phyloP scores from a whole-genome alignment of 2,329 filamentous ascomycete genomes.

The Cladosporium phlei region DNA sequence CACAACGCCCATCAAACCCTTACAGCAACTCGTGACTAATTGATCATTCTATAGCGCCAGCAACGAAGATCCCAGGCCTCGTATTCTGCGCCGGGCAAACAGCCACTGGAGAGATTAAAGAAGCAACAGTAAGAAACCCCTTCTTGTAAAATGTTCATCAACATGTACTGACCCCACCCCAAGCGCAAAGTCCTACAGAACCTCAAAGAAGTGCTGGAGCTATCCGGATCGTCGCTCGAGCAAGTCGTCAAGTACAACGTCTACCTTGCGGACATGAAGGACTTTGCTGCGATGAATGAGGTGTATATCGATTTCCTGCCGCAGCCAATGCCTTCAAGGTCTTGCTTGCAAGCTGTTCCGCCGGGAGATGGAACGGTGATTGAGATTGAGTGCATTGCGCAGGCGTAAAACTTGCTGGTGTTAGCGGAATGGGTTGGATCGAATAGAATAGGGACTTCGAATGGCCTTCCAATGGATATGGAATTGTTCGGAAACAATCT shows the following conservation, averaged over 20 bases:
- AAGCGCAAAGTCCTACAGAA: slow-evolving; percentile 36
- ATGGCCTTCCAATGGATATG: too few species aligned
- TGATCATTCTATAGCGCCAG: slow-evolving; percentile 32
- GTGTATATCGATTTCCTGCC: slow-evolving; percentile 41
- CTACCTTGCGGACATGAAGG: slow-evolving; percentile 60
- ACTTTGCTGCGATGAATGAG: slow-evolving; percentile 58
- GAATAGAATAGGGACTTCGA: too few species aligned
- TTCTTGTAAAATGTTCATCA: neutral
- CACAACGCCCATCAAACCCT: slow-evolving; percentile 13
- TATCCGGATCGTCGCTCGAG: slow-evolving; percentile 54
- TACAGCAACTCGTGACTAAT: neutral
- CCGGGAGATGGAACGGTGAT: slow-evolving; percentile 49
- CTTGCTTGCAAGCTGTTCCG: slow-evolving; percentile 49
- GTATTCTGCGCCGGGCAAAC: slow-evolving; percentile 47
- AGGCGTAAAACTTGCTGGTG: neutral
- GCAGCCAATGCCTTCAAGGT: slow-evolving; percentile 25
- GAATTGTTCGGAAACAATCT: too few species aligned
- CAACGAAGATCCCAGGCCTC: slow-evolving; percentile 43
- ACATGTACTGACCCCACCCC: neutral
- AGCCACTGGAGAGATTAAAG: slow-evolving; percentile 47
- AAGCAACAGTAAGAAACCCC: slow-evolving; percentile 37
- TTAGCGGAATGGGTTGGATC: neutral
- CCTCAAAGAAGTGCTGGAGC: slow-evolving; percentile 56
- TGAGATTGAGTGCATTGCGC: slow-evolving; percentile 49
- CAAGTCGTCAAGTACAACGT: slow-evolving; percentile 65